Evolutionary conservation across 768 basidiomycete species (phyloP), one percentile per base, ranked within the genome.

Genomic region (Mycena rebaudengoi): DNA sequence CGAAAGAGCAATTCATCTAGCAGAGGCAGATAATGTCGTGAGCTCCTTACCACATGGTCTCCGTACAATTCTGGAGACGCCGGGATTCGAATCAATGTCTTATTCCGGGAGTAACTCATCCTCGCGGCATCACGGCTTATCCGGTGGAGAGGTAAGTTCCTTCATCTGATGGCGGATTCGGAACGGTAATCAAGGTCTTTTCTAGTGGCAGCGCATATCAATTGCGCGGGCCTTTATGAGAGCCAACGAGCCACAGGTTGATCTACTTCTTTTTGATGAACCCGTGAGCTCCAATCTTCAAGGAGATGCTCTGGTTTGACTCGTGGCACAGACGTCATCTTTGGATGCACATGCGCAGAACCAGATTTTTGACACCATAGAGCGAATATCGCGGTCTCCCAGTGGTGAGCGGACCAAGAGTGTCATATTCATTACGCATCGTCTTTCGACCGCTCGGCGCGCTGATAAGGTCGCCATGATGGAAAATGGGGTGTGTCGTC

Each of bases 381-480:
- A 88, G 61, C 80, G 84, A 59, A 82, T 91, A 59, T 88, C 91
- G 35, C 83, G 84, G 44, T 80, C 83, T 21, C 81, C 86, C 32
- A 68, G 80, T 46, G 90, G 88, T 29, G 81, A 84, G 71, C 80
- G 81, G 70, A 82, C 77, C 20, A 92, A 92, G 77, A 91, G 90
- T 4, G 87, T 92, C 66, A 85, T 95, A 33, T 94, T 91, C 77
- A 91, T 94, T 70, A 94, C 93, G 7, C 93, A 95, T 77, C 86
- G 91, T 63, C 84, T 95, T 61, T 88, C 90, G 25, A 91, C 90
- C 44, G 92, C 92, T 20, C 88, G 91, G 4, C 86, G 91, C 41
- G 93, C 93, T 65, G 91, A 95, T 79, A 93, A 92, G 77, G 86
- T 94, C 66, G 92, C 91, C 41, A 91, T 93, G 88, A 92, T 94